A percentile compares a stretch with the other conserved stretches of the same genome.
Evolutionary conservation across 352 stramenopile genomes (phyloP).

Genomic region (Phytophthora sp.): DNA sequence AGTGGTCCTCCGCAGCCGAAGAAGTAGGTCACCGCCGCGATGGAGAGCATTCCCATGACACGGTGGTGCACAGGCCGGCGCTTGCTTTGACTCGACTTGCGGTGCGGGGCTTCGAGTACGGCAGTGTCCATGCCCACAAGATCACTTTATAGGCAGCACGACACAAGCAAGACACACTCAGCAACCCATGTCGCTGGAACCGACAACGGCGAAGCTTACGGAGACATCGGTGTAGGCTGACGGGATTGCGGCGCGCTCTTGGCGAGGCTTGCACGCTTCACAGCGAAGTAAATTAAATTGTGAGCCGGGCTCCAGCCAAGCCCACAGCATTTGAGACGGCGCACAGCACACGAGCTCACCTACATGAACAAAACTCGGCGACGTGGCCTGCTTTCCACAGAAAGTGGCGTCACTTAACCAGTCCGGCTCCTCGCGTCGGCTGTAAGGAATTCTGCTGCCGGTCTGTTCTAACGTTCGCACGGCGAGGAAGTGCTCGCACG

Average conservation of each 20-base stretch:
- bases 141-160: constrained; percentile 14
- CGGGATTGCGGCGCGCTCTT: not conserved
- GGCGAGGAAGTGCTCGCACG: no score
- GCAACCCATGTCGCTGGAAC: not conserved
- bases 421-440: no score
- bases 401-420: no score
- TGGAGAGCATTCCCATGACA: constrained; percentile 41
- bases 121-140: constrained; percentile 17
- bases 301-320: constrained; percentile 1
- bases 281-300: constrained; percentile 10
- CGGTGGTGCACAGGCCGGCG: constrained; percentile 27
- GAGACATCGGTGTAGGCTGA: not conserved
- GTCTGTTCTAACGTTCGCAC: no score
- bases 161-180: not conserved
- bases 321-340: no score
- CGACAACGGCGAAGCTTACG: not conserved
- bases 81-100: constrained; percentile 13
- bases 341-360: no score
- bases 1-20: constrained; percentile 52
- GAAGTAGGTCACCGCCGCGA: constrained; percentile 63
- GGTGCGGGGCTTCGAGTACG: constrained; percentile 14
- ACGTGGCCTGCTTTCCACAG: no score
- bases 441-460: no score
- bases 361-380: no score
- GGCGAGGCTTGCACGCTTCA: constrained; percentile 1